Conservation (phyloP, 2,329 filamentous ascomycete genomes). For the Monosporascus sp. region DNA sequence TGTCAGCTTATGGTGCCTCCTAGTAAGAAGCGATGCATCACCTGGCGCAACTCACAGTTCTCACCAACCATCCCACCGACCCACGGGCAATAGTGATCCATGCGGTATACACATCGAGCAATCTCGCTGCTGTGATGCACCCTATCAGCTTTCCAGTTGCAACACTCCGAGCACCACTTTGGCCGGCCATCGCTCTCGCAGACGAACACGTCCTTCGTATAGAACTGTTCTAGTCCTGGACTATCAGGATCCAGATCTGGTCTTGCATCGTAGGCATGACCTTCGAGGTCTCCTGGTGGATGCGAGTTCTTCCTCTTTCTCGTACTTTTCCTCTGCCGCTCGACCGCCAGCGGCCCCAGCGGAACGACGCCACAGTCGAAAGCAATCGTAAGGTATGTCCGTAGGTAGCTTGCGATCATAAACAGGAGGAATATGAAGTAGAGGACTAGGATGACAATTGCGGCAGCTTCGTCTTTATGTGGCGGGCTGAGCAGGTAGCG, state of each 20-base stretch:
- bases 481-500: constrained; percentile 58
- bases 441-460: constrained; percentile 63
- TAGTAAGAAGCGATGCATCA: no score
- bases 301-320: constrained; percentile 15
- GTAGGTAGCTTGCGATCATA: constrained; percentile 62
- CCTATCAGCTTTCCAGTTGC: constrained; percentile 82
- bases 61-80: constrained; percentile 91
- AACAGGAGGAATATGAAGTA: constrained; percentile 68
- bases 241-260: constrained; percentile 52
- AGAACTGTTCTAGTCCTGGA: constrained; percentile 69
- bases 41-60: constrained; percentile 46
- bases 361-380: constrained; percentile 70
- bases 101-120: constrained; percentile 74
- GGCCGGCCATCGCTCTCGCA: constrained; percentile 82
- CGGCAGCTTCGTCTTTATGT: constrained; percentile 53
- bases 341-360: constrained; percentile 41
- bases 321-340: constrained; percentile 20
- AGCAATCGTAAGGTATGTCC: constrained; percentile 63
- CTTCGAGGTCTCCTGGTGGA: constrained; percentile 26
- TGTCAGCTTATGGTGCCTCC: constrained; percentile 5
- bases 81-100: constrained; percentile 97
- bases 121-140: constrained; percentile 83
- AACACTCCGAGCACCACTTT: constrained; percentile 78
- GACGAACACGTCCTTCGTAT: constrained; percentile 75
- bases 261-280: constrained; percentile 26